Conservation (phyloP, 208 protist genomes). For the Phytomonas francai region DNA sequence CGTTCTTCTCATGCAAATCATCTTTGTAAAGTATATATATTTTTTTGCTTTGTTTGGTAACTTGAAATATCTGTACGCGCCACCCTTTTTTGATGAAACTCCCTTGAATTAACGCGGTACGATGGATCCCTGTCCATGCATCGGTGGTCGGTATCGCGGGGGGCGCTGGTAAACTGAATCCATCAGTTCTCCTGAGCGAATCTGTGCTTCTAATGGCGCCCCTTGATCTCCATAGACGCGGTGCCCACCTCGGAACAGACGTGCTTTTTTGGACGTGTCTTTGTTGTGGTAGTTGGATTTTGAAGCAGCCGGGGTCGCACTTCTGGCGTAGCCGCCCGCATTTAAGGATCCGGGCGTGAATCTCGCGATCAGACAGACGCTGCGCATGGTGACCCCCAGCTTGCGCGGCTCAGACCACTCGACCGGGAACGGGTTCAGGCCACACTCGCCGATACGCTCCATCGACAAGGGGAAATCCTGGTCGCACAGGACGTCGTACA, state of each 20-base stretch:
- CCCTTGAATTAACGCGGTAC: neutral
- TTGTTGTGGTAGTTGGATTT: constrained; percentile 63
- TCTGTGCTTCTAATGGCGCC: constrained; percentile 53
- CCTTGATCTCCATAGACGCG: constrained; percentile 53
- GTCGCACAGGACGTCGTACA: constrained; percentile 87
- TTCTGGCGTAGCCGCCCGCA: constrained; percentile 65
- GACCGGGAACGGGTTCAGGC: constrained; percentile 87
- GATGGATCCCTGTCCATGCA: constrained; percentile 33
- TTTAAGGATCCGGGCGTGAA: constrained; percentile 75
- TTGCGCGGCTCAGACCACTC: constrained; percentile 82
- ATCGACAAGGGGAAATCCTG: constrained; percentile 78
- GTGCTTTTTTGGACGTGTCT: constrained; percentile 39
- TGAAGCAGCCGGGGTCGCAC: constrained; percentile 30
- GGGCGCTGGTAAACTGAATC: constrained; percentile 52
- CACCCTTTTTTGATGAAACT: neutral
- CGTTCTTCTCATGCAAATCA: neutral
- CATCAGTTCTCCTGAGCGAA: constrained; percentile 61
- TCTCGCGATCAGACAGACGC: constrained; percentile 65
- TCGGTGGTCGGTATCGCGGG: constrained; percentile 71
- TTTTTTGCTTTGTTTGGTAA: neutral
- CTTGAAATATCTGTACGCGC: neutral
- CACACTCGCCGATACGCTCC: constrained; percentile 66
- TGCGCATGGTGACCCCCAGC: constrained; percentile 78
- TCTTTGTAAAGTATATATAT: neutral
- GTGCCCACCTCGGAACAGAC: constrained; percentile 53